These are phyloP conservation scores for Euphorbia schlechtendalii DNA, from an alignment of 441 rosid genomes.

Conservation along the genomic window DNA sequence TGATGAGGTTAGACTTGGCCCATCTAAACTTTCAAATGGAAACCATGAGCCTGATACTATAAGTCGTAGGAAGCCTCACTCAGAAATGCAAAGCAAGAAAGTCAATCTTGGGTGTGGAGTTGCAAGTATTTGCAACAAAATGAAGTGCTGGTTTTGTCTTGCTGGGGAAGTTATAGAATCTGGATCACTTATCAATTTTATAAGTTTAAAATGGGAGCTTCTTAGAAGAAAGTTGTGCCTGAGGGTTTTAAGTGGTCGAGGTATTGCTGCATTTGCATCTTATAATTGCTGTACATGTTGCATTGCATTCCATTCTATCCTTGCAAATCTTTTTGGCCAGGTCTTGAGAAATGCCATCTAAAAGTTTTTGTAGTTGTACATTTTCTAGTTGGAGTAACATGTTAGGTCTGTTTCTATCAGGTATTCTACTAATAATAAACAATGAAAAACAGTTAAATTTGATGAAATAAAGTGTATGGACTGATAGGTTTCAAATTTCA, in stretches of 20 bases:
- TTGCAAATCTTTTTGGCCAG: neutral
- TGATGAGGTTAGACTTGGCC: conserved; percentile 26
- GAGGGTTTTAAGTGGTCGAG: conserved; percentile 51
- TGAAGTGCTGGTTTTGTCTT: conserved; percentile 59
- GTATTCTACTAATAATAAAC: neutral
- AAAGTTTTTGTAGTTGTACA: neutral
- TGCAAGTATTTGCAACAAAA: conserved; percentile 51
- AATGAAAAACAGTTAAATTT: neutral
- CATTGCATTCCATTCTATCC: no score
- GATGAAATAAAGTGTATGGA: neutral
- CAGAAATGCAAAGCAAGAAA: conserved; percentile 27
- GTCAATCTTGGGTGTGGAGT: conserved; percentile 25
- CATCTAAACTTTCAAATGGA: conserved; percentile 24
- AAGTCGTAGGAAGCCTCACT: conserved; percentile 22
- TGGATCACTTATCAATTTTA: conserved; percentile 37
- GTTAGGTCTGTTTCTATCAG: neutral
- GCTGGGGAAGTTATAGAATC: conserved; percentile 40
- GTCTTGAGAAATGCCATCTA: neutral
- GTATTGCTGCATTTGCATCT: conserved; percentile 37
- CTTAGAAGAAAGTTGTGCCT: conserved; percentile 50
- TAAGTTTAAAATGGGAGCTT: conserved; percentile 63
- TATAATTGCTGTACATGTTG: neutral
- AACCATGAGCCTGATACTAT: conserved; percentile 19
- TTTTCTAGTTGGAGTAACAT: neutral
- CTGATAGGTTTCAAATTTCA: neutral